phyloP scores from a whole-genome alignment of 1,284 basidiomycete genomes.

The Malassezia sympodialis region DNA sequence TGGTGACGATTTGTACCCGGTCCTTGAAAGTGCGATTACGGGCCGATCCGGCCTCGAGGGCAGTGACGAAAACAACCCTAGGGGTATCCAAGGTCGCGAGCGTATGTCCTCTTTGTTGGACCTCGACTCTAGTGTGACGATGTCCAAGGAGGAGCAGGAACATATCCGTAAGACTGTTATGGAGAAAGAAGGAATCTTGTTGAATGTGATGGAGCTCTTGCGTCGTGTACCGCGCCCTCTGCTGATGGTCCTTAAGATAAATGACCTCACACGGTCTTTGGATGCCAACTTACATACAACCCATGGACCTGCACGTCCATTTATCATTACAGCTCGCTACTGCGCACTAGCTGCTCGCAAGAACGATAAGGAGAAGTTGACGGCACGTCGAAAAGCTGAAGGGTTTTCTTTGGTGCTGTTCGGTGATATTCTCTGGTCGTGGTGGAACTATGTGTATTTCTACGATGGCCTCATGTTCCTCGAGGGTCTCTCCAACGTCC shows the following conservation, averaged over 20 bases:
- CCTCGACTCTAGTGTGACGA: constrained; percentile 26
- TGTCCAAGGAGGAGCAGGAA: constrained; percentile 41
- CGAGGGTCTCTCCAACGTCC: constrained; percentile 32
- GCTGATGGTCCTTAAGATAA: constrained; percentile 48
- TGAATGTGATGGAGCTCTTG: constrained; percentile 38
- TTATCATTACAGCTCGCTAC: constrained; percentile 81
- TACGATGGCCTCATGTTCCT: constrained; percentile 39
- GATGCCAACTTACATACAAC: constrained; percentile 55
- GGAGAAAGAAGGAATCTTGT: constrained; percentile 44
- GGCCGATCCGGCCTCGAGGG: constrained; percentile 43
- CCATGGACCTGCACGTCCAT: constrained; percentile 53
- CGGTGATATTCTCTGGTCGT: constrained; percentile 54
- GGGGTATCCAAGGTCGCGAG: constrained; percentile 32
- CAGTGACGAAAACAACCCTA: constrained; percentile 40
- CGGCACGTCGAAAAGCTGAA: constrained; percentile 19
- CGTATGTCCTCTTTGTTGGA: constrained; percentile 39
- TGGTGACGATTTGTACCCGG: constrained; percentile 45
- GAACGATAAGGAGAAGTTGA: constrained; percentile 57
- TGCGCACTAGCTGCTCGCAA: constrained; percentile 75
- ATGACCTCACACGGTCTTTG: constrained; percentile 52
- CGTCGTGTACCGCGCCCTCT: constrained; percentile 41
- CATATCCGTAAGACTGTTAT: constrained; percentile 47
- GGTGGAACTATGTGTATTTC: constrained; percentile 37
- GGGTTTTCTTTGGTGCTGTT: constrained; percentile 50
- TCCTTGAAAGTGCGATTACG: constrained; percentile 45